Evolutionary conservation across 2,329 filamentous ascomycete species (phyloP).

Genomic region (Fonsecaea multimorphosa): DNA sequence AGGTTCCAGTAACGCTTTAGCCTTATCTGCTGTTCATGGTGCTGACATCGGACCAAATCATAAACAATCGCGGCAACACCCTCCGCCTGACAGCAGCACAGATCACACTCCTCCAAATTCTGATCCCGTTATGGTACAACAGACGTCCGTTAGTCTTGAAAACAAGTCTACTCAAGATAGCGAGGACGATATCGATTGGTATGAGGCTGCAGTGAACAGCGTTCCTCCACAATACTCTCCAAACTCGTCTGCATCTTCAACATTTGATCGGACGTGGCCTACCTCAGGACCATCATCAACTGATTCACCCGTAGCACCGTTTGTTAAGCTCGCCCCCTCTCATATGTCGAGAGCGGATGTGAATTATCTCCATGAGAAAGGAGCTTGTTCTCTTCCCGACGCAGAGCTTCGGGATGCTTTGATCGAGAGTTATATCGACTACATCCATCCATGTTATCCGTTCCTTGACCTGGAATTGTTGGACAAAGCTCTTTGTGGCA

Average conservation of each 20-base stretch:
- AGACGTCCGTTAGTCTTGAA: background rate
- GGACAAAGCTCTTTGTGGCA: slow-evolving; percentile 51
- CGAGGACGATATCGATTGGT: slow-evolving; percentile 11
- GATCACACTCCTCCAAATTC: background rate
- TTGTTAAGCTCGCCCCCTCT: slow-evolving; percentile 74
- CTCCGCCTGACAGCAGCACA: background rate
- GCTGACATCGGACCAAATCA: background rate
- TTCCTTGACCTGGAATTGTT: slow-evolving; percentile 66
- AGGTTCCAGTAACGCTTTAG: background rate
- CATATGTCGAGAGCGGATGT: slow-evolving; percentile 81
- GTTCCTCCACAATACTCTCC: background rate
- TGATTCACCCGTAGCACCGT: background rate
- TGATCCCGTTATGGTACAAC: background rate
- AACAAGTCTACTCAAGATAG: background rate
- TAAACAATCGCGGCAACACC: background rate
- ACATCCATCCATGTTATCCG: slow-evolving; percentile 89
- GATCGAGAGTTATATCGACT: slow-evolving; percentile 82
- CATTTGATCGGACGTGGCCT: background rate
- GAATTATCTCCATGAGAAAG: slow-evolving; percentile 80
- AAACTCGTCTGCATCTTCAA: background rate
- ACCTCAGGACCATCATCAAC: background rate
- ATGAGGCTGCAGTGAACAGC: background rate
- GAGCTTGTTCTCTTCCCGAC: slow-evolving; percentile 77
- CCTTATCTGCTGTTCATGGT: background rate
- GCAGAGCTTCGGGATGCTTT: slow-evolving; percentile 75